These are phyloP conservation scores for Funneliformis caledonium DNA, from an alignment of 371 early-diverging fungal species.

Conservation along the genomic window DNA sequence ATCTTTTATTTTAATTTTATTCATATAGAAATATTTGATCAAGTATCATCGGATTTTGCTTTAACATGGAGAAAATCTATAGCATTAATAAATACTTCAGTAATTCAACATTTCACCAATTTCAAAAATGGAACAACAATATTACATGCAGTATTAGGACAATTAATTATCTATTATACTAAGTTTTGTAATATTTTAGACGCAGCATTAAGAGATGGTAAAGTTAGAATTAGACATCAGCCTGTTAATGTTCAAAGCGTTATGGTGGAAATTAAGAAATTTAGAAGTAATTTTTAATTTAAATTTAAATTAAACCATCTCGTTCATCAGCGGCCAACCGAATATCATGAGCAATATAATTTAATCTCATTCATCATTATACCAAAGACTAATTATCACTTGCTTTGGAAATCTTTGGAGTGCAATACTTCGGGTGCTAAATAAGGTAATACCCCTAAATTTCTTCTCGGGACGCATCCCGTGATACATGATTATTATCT, in stretches of 20 bases:
- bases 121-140: conserved; percentile 90
- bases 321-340: no score
- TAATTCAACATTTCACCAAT: conserved; percentile 88
- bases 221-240: conserved; percentile 60
- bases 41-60: conserved; percentile 75
- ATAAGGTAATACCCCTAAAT: no score
- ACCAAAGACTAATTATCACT: no score
- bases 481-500: no score
- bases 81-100: conserved; percentile 75
- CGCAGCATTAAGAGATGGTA: conserved; percentile 40
- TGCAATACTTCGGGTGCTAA: no score
- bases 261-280: conserved; percentile 91
- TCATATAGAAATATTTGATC: conserved; percentile 56
- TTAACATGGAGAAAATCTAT: conserved; percentile 80
- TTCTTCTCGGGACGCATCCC: no score
- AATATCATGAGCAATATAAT: no score
- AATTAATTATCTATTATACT: conserved; percentile 86
- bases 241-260: conserved; percentile 90
- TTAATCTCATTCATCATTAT: no score
- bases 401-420: no score
- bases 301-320: no score
- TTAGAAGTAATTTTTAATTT: conserved; percentile 70
- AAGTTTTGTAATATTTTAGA: conserved; percentile 80
- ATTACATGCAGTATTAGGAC: conserved; percentile 83
- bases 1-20: not conserved